Conservation (phyloP, 2,329 filamentous ascomycete species). For the Ceratocystis cubensis region DNA sequence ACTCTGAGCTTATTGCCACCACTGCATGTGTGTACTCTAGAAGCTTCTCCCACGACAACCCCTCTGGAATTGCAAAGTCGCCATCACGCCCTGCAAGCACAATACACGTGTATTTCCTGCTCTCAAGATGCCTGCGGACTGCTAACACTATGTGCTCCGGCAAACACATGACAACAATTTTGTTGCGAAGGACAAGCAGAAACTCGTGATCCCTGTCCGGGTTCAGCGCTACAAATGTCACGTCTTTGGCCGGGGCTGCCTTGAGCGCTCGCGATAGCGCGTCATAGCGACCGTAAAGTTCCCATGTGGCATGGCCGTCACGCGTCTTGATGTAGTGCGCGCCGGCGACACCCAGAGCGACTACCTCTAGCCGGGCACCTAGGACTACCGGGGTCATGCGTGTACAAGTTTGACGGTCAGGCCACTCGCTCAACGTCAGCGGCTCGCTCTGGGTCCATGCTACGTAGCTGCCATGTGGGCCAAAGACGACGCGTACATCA, state of each 20-base stretch:
- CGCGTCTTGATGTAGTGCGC: slow-evolving; percentile 19
- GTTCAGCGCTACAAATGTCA: slow-evolving; percentile 20
- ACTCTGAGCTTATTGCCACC: slow-evolving; percentile 19
- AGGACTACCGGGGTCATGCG: slow-evolving; percentile 18
- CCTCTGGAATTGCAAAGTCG: slow-evolving; percentile 16
- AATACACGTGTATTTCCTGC: slow-evolving; percentile 13
- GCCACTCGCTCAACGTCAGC: slow-evolving; percentile 17
- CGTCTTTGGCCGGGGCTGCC: slow-evolving; percentile 9
- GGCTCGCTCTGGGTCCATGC: slow-evolving; percentile 14
- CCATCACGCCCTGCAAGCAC: slow-evolving; percentile 15
- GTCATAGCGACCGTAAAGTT: slow-evolving; percentile 16
- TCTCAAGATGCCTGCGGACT: slow-evolving; percentile 14
- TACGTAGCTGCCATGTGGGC: slow-evolving; percentile 15
- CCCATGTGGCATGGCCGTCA: slow-evolving; percentile 14
- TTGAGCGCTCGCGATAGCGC: slow-evolving; percentile 16
- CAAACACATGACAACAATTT: slow-evolving; percentile 17
- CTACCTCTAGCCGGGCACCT: slow-evolving; percentile 12
- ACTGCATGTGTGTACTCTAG: slow-evolving; percentile 20
- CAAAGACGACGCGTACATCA: slow-evolving; percentile 18
- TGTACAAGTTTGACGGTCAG: slow-evolving; percentile 4
- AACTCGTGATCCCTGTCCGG: slow-evolving; percentile 18
- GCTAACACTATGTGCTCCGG: slow-evolving; percentile 16
- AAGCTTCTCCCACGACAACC: slow-evolving; percentile 16
- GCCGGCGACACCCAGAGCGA: slow-evolving; percentile 14
- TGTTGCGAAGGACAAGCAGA: slow-evolving; percentile 13